Base-by-base conservation (phyloP, 345 rosid species). In the Limnanthes douglasii region DNA sequence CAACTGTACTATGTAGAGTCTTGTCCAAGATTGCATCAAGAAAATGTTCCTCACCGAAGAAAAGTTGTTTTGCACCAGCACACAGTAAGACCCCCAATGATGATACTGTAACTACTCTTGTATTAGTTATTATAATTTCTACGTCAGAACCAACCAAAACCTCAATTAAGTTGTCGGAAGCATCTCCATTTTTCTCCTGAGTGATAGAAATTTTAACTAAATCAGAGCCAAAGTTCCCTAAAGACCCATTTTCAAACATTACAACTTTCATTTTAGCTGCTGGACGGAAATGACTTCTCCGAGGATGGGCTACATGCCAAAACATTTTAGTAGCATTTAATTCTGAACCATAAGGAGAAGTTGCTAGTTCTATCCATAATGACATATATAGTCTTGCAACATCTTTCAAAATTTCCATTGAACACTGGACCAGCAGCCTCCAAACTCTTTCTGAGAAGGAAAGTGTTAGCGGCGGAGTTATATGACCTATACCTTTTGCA, bases 251-350 rank as follows among this genome's bases (percentile, higher is more conserved):
- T 48, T 80, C 94, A 67, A 81, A 70, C 60, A 50, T 64, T 32
- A 39, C 96, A 56, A 78, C 96, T 73, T 90, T 85, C 82, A 80
- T 77, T 67, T 90, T 90, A 18, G 96, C 99, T 36, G 95, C 97
- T 54, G 94, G 94, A 69, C 59, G 78, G 48, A 72, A 71, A 62
- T 90, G 94, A 59, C 96, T 84, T 58, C 62, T 90, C 30, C 94
- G 85, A 65, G 99, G 96, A 40, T 48, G 82, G 43, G 99, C 82
- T 30, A 71, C 94, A 31, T 96, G 99, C 94, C 96, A 90, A 70
- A 85, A 90, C 94, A 90, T 77, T 70, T 75, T 90, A 34, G 72
- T 26, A 21, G 80, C 57, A 70, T 90, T 96, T 54, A 90, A 53
- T 27, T 59, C 51, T 15, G 94, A 78, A 53, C 96, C 96, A 60